Base-by-base conservation (phyloP, 208 protist genomes). In the Crithidia expoeki region DNA sequence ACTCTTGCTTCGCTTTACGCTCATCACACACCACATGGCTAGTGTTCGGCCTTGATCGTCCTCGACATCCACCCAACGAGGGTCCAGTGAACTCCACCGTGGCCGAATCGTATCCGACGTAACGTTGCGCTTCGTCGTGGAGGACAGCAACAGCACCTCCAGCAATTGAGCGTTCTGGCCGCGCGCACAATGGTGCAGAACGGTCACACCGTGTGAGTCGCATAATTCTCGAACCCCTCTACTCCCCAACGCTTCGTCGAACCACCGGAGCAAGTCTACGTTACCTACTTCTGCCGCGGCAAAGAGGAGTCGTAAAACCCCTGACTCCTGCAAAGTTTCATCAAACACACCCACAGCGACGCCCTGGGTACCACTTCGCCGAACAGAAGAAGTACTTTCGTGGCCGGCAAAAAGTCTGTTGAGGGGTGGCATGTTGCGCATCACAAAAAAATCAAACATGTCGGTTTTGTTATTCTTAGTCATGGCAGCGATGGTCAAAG, bases 121-220 rank as follows among this genome's bases (percentile, higher is more conserved):
- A 5, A 19, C 32, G 5, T 19, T 25, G 4, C 34, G 11, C 44
- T 21, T 21, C 6, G 14, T 52, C 34, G 27, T 27, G 21, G 28
- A 34, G 0, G 50, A 11, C 30, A 42, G 42, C 36, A 92, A 76
- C 53, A 89, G 73, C n/a, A 42, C 59, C 30, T 56, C 47, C 21
- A 89, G 62, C 14, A 81, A 55, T 30, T 27, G 27, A 0, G 51
- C 36, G 19, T 74, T 65, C n/a, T 61, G 68, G 34, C 80, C 67
- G 2, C 83, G 72, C 33, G 83, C 86, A 47, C 81, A 85, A 60
- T 92, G 79, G 40, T 89, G 86, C 27, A 92, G 53, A n/a, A 78
- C 56, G 0, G 83, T 88, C 0, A 78, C 73, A 1, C 83, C 83
- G 27, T 57, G 64, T 4, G 47, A 33, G 50, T 80, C 75, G 16